Evolutionary conservation across 768 basidiomycete genomes (phyloP).

Genomic region (Sporobolomyces phaffii): DNA sequence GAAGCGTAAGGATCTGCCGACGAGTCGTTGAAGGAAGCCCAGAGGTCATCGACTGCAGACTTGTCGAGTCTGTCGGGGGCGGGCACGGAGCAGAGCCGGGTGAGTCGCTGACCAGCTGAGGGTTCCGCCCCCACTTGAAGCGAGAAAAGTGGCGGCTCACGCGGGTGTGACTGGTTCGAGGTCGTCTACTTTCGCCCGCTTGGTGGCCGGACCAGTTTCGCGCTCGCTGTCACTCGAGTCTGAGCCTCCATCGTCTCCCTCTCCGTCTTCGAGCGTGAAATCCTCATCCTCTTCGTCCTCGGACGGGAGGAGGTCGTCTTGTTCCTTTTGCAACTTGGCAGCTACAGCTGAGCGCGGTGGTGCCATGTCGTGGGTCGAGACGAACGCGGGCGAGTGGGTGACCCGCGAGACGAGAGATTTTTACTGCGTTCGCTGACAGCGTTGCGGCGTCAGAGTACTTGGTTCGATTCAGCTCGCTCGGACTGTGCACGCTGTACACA

Average conservation of each 20-base stretch:
- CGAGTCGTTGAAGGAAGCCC: slow-evolving; percentile 39
- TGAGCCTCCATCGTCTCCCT: background rate
- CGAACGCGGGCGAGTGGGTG: too few relatives aligned
- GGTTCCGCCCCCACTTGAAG: background rate
- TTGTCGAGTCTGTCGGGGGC: slow-evolving; percentile 31
- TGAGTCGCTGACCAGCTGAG: too few relatives aligned
- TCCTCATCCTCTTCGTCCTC: slow-evolving; percentile 36
- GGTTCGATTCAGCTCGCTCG: too few relatives aligned
- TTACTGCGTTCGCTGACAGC: too few relatives aligned
- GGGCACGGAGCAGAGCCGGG: too few relatives aligned
- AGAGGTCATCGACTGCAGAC: slow-evolving; percentile 35
- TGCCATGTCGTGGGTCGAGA: slow-evolving; percentile 12
- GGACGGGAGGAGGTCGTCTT: slow-evolving; percentile 21
- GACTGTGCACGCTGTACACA: too few relatives aligned
- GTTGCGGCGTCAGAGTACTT: too few relatives aligned
- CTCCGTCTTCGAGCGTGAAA: slow-evolving; percentile 6
- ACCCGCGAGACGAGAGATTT: too few relatives aligned
- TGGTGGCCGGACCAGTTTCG: background rate
- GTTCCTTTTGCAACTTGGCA: slow-evolving; percentile 1
- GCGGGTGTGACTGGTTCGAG: background rate
- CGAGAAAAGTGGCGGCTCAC: slow-evolving; percentile 7
- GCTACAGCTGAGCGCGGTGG: slow-evolving; percentile 1
- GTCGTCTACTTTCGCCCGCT: background rate
- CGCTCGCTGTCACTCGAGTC: slow-evolving; percentile 20
- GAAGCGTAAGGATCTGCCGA: background rate